Conservation (phyloP, 768 basidiomycete species). For the Neoboletus brunneissimus region DNA sequence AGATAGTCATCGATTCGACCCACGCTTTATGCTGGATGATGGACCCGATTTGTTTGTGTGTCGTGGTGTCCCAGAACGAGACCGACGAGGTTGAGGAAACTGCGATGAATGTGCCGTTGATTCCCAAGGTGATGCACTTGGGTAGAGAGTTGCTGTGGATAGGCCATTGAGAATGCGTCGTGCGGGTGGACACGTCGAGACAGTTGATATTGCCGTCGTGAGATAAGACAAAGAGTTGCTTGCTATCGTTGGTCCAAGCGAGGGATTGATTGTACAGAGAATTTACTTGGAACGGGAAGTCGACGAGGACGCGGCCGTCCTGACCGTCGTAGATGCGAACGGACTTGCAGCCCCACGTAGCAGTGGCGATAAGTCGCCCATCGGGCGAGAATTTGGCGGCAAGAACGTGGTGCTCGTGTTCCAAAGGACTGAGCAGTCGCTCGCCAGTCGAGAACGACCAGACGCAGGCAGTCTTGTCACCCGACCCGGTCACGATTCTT, state of each 20-base stretch:
- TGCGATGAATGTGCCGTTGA: not conserved
- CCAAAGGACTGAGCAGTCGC: not conserved
- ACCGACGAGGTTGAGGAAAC: not conserved
- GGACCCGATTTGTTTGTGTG: too few species aligned
- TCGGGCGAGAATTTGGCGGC: not conserved
- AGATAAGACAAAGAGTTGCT: not conserved
- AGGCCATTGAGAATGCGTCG: not conserved
- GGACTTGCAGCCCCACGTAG: not conserved
- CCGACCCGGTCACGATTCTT: not conserved
- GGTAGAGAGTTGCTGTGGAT: not conserved
- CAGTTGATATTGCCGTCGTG: not conserved
- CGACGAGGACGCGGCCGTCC: not conserved
- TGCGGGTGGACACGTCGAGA: not conserved
- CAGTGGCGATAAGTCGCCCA: not conserved
- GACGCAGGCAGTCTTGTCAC: not conserved
- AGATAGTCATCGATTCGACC: too few species aligned
- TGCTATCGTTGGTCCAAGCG: not conserved
- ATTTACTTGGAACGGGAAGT: not conserved
- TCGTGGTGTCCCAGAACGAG: too few species aligned
- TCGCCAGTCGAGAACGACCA: not conserved
- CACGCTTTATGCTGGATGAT: too few species aligned
- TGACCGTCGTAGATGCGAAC: not conserved
- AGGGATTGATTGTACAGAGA: not conserved
- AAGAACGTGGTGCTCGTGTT: not conserved
- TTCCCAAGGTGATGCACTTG: not conserved